Conservation (phyloP, 257 asterid genomes). For the Coffea eugenioides region DNA sequence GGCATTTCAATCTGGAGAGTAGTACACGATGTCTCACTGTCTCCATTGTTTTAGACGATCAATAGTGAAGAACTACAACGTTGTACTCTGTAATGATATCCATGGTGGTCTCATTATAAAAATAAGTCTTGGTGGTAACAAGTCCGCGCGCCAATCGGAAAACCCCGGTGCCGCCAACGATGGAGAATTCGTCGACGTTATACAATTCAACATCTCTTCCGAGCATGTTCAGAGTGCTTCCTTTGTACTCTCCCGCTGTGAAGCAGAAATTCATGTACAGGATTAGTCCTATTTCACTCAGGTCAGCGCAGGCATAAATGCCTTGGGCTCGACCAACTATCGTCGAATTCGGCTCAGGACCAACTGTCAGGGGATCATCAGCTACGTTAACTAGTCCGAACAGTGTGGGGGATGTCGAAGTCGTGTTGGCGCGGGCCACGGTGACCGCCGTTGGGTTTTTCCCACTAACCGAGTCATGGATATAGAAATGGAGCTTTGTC, state of each 20-base stretch:
- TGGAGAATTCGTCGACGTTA: neutral
- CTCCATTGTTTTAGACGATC: no score
- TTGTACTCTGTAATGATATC: neutral
- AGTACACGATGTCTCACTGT: no score
- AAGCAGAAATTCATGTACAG: no score
- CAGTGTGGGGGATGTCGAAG: conserved; percentile 26
- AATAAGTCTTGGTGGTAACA: neutral
- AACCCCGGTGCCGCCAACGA: neutral
- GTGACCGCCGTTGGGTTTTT: conserved; percentile 27
- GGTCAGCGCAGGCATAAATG: no score
- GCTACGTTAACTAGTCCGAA: conserved; percentile 26
- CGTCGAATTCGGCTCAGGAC: no score
- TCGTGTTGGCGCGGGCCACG: conserved; percentile 27
- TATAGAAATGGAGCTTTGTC: conserved; percentile 42
- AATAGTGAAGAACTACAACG: neutral
- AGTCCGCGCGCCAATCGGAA: conserved; percentile 3
- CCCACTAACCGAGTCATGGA: conserved; percentile 32
- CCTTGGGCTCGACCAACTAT: no score
- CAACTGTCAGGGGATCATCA: no score
- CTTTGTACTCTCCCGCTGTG: neutral
- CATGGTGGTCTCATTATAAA: neutral
- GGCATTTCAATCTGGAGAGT: no score
- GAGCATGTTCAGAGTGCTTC: neutral
- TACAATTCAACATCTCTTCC: neutral
- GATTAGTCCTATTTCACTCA: no score